Conservation (phyloP, 1,139 yeast genomes). For the Yamadazyma trypodendri region DNA sequence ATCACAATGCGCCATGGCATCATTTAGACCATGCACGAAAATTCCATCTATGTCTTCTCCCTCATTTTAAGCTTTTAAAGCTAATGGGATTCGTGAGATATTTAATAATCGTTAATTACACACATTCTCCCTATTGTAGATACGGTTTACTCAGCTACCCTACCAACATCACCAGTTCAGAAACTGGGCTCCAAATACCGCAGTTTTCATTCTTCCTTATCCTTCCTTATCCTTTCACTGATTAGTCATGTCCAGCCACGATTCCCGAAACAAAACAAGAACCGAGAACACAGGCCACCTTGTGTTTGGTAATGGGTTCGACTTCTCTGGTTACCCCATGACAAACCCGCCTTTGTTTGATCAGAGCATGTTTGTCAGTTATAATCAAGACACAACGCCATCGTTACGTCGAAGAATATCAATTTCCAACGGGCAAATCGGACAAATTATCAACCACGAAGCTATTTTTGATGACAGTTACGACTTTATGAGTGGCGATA, state of each 20-base stretch:
- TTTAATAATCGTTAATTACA: too few species aligned
- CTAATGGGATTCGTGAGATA: too few species aligned
- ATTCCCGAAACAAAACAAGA: constrained; percentile 1
- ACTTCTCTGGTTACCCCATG: constrained; percentile 52
- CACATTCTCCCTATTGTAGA: too few species aligned
- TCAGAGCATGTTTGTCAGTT: constrained; percentile 46
- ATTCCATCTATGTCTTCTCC: too few species aligned
- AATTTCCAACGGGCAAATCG: constrained; percentile 77
- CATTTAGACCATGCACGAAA: too few species aligned
- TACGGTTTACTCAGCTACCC: too few species aligned
- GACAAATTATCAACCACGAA: constrained; percentile 57
- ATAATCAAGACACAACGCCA: constrained; percentile 39
- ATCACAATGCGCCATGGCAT: too few species aligned
- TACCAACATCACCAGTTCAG: too few species aligned
- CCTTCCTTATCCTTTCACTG: too few species aligned
- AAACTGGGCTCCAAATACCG: too few species aligned
- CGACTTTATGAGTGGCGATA: constrained; percentile 12
- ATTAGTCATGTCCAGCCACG: constrained; percentile 3
- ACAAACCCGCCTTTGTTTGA: constrained; percentile 69
- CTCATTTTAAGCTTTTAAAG: too few species aligned
- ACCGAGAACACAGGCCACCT: background rate
- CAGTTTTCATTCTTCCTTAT: too few species aligned
- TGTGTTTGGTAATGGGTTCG: constrained; percentile 35
- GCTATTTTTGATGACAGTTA: constrained; percentile 33
- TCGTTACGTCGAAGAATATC: constrained; percentile 62